Conservation (phyloP, 2,329 filamentous ascomycete species). For the Neoascochyta sp. region DNA sequence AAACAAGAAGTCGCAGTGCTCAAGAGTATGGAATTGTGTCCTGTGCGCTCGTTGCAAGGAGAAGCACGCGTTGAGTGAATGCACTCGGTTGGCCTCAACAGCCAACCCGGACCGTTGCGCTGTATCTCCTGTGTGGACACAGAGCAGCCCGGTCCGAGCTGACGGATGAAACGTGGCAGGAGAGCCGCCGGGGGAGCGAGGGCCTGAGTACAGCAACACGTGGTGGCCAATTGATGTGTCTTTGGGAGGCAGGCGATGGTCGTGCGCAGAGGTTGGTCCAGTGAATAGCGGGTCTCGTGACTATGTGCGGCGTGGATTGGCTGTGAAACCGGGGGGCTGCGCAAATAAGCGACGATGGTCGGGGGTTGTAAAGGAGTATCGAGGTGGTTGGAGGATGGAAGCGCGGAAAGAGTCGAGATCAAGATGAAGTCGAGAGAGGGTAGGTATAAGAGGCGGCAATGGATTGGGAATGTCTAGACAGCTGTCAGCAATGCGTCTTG, state of each 20-base stretch:
- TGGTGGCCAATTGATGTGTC: slow-evolving; percentile 34
- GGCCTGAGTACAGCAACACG: slow-evolving; percentile 20
- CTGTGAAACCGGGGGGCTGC: too few species aligned
- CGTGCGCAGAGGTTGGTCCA: slow-evolving; percentile 23
- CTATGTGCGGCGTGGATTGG: too few species aligned
- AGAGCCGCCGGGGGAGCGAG: slow-evolving; percentile 26
- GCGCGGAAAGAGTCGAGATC: too few species aligned
- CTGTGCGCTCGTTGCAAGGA: too few species aligned
- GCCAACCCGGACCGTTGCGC: slow-evolving; percentile 31
- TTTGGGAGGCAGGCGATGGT: slow-evolving; percentile 14
- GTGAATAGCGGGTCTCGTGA: slow-evolving; percentile 37
- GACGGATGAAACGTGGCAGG: slow-evolving; percentile 24
- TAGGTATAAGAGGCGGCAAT: too few species aligned
- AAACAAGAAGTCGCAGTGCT: too few species aligned
- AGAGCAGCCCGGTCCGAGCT: slow-evolving; percentile 33
- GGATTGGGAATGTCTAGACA: slow-evolving; percentile 22
- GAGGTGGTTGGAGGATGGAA: too few species aligned
- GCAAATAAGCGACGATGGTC: too few species aligned
- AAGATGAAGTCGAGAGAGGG: too few species aligned
- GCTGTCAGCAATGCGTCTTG: slow-evolving; percentile 27
- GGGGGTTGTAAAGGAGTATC: too few species aligned
- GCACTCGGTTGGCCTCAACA: slow-evolving; percentile 27
- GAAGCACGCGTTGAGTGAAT: too few species aligned
- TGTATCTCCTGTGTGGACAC: slow-evolving; percentile 31
- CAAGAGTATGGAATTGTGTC: too few species aligned